Evolutionary conservation across 2,329 filamentous ascomycete species (phyloP).

Genomic region (Fusarium redolens): DNA sequence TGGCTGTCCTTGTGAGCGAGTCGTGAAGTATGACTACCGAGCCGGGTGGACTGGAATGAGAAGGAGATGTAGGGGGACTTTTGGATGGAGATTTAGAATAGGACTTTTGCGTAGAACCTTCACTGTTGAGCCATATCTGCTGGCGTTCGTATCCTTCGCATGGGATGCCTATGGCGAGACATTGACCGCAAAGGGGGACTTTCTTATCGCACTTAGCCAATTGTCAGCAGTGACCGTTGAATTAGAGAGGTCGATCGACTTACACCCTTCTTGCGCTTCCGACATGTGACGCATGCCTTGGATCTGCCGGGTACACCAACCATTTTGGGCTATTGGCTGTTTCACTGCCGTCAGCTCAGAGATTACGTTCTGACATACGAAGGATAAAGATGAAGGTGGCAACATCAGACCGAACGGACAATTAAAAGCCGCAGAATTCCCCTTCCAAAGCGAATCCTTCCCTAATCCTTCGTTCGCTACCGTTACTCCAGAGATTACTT

Average conservation of each 20-base stretch:
- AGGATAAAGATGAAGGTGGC: not conserved
- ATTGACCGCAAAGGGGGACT: constrained; percentile 1
- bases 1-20: not conserved
- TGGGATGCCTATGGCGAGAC: not conserved
- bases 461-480: too few species aligned
- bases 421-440: not conserved
- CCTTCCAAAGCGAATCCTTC: not conserved
- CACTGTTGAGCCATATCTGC: constrained; percentile 18
- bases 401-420: not conserved
- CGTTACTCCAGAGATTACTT: not conserved
- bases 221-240: not conserved
- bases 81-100: not conserved
- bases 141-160: constrained; percentile 11
- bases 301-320: constrained; percentile 26
- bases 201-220: constrained; percentile 18
- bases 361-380: not conserved
- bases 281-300: constrained; percentile 19
- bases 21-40: not conserved
- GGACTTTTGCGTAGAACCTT: not conserved
- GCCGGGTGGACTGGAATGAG: rapidly evolving
- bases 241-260: not conserved
- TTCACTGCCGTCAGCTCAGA: not conserved
- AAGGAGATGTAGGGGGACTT: too few species aligned
- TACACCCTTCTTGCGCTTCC: constrained; percentile 20
- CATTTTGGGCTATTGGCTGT: not conserved